Percentiles rank a stretch among this genome's conserved stretches.
These are phyloP conservation scores for Porpolomopsis calyptriformis DNA, from an alignment of 768 basidiomycete genomes.

Conservation along the genomic window DNA sequence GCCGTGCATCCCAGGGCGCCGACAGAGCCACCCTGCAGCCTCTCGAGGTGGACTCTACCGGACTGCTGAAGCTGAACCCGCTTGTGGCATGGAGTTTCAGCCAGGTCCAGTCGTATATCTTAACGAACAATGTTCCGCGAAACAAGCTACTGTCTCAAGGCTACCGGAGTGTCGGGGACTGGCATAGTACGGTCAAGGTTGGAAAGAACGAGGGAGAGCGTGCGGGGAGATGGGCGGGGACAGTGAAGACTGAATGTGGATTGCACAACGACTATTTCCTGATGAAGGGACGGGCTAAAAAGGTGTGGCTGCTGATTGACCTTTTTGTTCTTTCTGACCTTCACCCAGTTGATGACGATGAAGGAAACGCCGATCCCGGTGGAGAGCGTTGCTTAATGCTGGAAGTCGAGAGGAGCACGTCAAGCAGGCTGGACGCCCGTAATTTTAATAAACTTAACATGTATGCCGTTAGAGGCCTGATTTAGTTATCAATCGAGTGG, in stretches of 20 bases:
- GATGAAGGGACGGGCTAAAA: constrained; percentile 49
- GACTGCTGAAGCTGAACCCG: constrained; percentile 90
- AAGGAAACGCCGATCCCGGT: too few species aligned
- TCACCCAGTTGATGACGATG: too few species aligned
- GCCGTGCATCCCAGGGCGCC: constrained; percentile 88
- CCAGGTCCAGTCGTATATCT: constrained; percentile 77
- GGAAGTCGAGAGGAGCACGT: too few species aligned
- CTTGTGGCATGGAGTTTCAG: constrained; percentile 81
- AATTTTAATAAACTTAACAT: too few species aligned
- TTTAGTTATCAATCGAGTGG: neutral
- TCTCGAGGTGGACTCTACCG: constrained; percentile 83
- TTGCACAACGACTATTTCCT: constrained; percentile 85
- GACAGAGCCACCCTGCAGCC: constrained; percentile 74
- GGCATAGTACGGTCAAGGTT: constrained; percentile 82
- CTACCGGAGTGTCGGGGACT: constrained; percentile 93
- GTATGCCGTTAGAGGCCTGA: neutral
- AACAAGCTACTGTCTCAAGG: constrained; percentile 85
- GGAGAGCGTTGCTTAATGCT: too few species aligned
- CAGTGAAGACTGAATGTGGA: constrained; percentile 90
- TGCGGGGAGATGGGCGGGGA: constrained; percentile 85
- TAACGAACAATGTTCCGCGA: constrained; percentile 70
- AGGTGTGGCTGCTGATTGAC: neutral
- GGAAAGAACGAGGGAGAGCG: constrained; percentile 74
- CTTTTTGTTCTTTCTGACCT: neutral
- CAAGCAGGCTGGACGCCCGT: too few species aligned